Percentiles rank a stretch among this genome's conserved stretches.
phyloP scores from a whole-genome alignment of 441 rosid genomes.

The Bruguiera hainesii region DNA sequence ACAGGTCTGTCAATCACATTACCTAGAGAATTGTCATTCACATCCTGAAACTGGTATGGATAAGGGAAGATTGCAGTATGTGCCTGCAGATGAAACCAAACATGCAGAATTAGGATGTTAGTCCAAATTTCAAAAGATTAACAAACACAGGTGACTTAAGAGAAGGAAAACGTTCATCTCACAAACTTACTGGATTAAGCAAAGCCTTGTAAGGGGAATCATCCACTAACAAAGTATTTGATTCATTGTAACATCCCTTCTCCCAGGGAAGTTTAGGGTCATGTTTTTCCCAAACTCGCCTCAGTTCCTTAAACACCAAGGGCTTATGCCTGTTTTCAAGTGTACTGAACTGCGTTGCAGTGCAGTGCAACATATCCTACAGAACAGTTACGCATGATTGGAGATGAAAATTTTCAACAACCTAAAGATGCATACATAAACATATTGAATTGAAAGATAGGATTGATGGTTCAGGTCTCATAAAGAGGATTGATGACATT shows the following conservation, averaged over 20 bases:
- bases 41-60: constrained; percentile 49
- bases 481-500: not conserved
- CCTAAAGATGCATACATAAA: not conserved
- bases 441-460: too few species aligned
- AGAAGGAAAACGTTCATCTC: not conserved
- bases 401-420: not conserved
- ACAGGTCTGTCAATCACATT: not conserved
- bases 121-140: constrained; percentile 1
- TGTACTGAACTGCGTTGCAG: constrained; percentile 41
- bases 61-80: constrained; percentile 75
- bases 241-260: constrained; percentile 54
- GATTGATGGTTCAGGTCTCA: not conserved
- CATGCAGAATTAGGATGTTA: constrained; percentile 1
- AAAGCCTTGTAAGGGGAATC: constrained; percentile 94
- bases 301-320: constrained; percentile 73
- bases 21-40: constrained; percentile 62
- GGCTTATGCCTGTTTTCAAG: constrained; percentile 65
- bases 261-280: constrained; percentile 69
- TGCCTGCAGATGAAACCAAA: constrained; percentile 35
- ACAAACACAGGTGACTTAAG: constrained; percentile 2
- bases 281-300: constrained; percentile 62
- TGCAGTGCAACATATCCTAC: constrained; percentile 74
- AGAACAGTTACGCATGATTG: constrained; percentile 6
- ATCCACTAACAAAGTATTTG: constrained; percentile 74
- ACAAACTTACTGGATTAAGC: constrained; percentile 81